A percentile compares a stretch with the other conserved stretches of the same genome.
phyloP scores from a whole-genome alignment of 2,329 filamentous ascomycete species.

The Monilinia aucupariae region DNA sequence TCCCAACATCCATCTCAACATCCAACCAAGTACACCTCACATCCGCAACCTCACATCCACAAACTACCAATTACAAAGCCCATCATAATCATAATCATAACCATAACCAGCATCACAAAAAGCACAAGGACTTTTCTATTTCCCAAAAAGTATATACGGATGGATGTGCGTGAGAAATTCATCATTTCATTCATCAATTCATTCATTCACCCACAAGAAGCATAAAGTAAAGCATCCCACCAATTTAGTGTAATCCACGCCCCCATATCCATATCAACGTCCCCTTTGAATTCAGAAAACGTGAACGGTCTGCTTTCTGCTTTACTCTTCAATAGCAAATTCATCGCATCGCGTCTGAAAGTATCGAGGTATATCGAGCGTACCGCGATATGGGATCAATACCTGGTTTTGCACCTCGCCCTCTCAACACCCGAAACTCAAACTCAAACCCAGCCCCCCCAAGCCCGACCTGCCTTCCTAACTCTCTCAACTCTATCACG shows the following conservation, averaged over 20 bases:
- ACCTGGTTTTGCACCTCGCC: background rate
- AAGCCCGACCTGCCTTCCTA: background rate
- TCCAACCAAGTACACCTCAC: too few relatives aligned
- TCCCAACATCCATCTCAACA: too few relatives aligned
- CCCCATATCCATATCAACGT: background rate
- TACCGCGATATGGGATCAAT: background rate
- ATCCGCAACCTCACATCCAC: too few relatives aligned
- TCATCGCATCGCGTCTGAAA: background rate
- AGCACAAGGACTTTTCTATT: too few relatives aligned
- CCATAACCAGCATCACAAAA: too few relatives aligned
- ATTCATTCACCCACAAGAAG: background rate
- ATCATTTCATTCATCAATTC: too few relatives aligned
- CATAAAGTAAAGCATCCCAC: background rate
- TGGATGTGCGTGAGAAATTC: too few relatives aligned
- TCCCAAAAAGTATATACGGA: too few relatives aligned
- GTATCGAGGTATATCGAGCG: too few relatives aligned
- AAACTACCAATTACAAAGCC: too few relatives aligned
- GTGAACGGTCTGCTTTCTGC: background rate
- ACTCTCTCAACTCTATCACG: background rate
- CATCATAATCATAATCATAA: too few relatives aligned
- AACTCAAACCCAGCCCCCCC: background rate
- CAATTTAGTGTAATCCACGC: background rate
- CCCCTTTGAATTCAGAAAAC: background rate
- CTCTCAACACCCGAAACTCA: background rate
- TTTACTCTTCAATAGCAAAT: background rate